Percentiles rank a stretch among this genome's conserved stretches.
phyloP scores from a whole-genome alignment of 768 basidiomycete genomes.

The Naganishia vaughanmartiniae region DNA sequence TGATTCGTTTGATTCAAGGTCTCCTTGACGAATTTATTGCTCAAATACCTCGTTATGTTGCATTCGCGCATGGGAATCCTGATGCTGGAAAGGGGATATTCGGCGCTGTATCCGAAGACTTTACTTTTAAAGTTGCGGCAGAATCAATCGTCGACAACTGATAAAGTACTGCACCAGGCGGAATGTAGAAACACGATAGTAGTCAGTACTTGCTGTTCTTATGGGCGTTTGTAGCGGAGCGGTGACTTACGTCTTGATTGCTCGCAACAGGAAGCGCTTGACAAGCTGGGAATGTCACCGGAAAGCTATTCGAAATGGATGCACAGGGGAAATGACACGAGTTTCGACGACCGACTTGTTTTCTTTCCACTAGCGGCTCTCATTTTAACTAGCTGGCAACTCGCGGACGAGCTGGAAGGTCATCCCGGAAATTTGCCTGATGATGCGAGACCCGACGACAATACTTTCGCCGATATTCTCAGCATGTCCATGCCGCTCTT shows the following conservation, averaged over 20 bases:
- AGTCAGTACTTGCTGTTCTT: not conserved
- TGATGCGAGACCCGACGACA: not conserved
- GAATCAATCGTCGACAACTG: not conserved
- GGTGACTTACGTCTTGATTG: not conserved
- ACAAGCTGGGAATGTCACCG: not conserved
- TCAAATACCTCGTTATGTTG: slow-evolving; percentile 3
- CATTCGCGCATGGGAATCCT: slow-evolving; percentile 5
- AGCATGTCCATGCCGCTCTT: slow-evolving; percentile 13
- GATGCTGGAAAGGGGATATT: slow-evolving; percentile 14
- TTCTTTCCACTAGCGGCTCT: slow-evolving; percentile 12
- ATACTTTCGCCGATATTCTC: not conserved
- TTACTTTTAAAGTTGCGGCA: not conserved
- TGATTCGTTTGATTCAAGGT: not conserved
- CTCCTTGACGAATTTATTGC: not conserved
- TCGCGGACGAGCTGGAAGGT: not conserved
- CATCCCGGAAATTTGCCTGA: not conserved
- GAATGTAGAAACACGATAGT: not conserved
- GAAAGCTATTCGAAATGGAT: slow-evolving; percentile 5
- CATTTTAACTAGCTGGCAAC: not conserved
- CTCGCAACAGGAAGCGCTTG: not conserved
- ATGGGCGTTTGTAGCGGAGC: too few relatives aligned
- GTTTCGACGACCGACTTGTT: not conserved
- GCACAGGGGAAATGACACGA: not conserved
- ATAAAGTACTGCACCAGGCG: not conserved
- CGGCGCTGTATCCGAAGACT: slow-evolving; percentile 1